Evolutionary conservation across 2,329 filamentous ascomycete genomes (phyloP).

Genomic region (Colletotrichum sidae): DNA sequence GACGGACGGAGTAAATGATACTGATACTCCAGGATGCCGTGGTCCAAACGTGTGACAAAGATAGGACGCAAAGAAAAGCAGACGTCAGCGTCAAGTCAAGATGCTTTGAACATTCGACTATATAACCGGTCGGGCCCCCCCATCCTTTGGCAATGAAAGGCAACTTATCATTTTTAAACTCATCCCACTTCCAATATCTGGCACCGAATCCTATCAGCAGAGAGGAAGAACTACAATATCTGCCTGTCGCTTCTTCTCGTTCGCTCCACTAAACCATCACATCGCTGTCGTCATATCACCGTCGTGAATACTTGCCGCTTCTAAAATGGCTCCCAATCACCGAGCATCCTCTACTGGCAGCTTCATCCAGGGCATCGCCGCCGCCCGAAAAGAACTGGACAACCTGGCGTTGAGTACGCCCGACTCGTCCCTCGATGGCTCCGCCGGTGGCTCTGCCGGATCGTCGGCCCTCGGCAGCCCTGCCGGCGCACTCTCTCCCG

Average conservation of each 20-base stretch:
- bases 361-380: constrained; percentile 47
- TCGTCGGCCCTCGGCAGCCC: constrained; percentile 50
- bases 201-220: too few species aligned
- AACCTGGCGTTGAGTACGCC: constrained; percentile 47
- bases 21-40: constrained; percentile 7
- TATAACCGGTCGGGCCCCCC: constrained; percentile 21
- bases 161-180: too few species aligned
- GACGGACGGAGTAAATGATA: not conserved
- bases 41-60: constrained; percentile 5
- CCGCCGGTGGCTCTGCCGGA: constrained; percentile 42
- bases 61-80: constrained; percentile 2
- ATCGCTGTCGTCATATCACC: too few species aligned
- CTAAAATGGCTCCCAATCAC: constrained; percentile 35
- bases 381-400: constrained; percentile 46
- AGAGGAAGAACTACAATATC: too few species aligned
- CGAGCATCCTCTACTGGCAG: constrained; percentile 38
- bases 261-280: too few species aligned
- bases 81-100: constrained; percentile 36
- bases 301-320: not conserved
- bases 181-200: too few species aligned
- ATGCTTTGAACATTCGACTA: constrained; percentile 26
- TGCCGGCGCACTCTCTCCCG: constrained; percentile 49
- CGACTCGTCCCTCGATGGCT: constrained; percentile 43
- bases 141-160: not conserved
- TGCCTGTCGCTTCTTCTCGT: too few species aligned